A percentile compares a stretch with the other conserved stretches of the same genome.
Evolutionary conservation across 352 stramenopile species (phyloP).

Genomic region (Blastocystis sp.): DNA sequence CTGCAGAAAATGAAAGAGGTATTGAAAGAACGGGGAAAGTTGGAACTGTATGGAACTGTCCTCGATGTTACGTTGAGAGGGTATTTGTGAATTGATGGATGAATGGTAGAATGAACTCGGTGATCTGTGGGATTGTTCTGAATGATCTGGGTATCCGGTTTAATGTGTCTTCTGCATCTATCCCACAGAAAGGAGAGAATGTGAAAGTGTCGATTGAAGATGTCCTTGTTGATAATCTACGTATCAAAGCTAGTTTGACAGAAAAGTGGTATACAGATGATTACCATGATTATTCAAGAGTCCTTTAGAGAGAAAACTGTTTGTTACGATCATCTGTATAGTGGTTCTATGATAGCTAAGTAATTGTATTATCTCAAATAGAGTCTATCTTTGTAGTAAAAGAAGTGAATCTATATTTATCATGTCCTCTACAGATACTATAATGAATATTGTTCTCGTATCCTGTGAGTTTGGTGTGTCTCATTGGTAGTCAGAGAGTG

Average conservation of each 20-base stretch:
- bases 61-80: slow-evolving; percentile 31
- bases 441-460: not conserved
- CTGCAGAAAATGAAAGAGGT: slow-evolving; percentile 43
- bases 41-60: slow-evolving; percentile 20
- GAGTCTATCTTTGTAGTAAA: too few relatives aligned
- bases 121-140: slow-evolving; percentile 24
- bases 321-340: not conserved
- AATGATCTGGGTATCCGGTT: slow-evolving; percentile 53
- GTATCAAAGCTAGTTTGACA: slow-evolving; percentile 18
- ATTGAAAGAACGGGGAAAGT: not conserved
- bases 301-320: not conserved
- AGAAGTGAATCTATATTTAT: not conserved
- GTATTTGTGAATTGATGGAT: not conserved
- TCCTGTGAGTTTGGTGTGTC: not conserved
- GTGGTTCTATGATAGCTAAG: not conserved
- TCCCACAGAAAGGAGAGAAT: slow-evolving; percentile 27
- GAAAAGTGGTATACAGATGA: slow-evolving; percentile 9
- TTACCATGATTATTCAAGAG: not conserved
- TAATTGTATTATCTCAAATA: too few relatives aligned
- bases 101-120: slow-evolving; percentile 45
- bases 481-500: not conserved
- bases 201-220: slow-evolving; percentile 20
- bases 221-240: slow-evolving; percentile 10
- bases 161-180: not conserved
- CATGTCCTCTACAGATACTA: not conserved